phyloP scores from a whole-genome alignment of 495 filamentous ascomycete species.

The Penicillium atrosanguineum region DNA sequence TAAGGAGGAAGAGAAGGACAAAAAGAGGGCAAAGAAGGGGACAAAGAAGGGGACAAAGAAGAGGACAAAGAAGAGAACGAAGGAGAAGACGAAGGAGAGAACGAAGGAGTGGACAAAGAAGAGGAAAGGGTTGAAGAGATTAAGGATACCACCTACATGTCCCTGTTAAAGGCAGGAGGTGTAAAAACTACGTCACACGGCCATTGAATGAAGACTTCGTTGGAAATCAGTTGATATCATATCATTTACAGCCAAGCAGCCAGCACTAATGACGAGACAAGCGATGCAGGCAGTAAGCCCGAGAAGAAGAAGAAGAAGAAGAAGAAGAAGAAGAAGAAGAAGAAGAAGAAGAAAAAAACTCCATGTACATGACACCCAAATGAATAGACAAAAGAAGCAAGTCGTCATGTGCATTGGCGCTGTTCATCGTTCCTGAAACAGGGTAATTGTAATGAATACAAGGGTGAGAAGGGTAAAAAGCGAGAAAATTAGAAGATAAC shows the following conservation, averaged over 20 bases:
- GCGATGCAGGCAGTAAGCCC: not conserved
- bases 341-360: not conserved
- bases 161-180: not conserved
- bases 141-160: not conserved
- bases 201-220: not conserved
- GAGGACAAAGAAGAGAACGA: not conserved
- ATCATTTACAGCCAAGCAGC: not conserved
- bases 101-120: not conserved
- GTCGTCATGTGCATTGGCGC: slow-evolving; percentile 19
- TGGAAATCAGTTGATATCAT: not conserved
- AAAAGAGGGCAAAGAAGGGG: not conserved
- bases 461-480: not conserved
- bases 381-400: slow-evolving; percentile 18
- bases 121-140: not conserved
- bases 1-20: not conserved
- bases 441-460: slow-evolving; percentile 4
- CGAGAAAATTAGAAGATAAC: slow-evolving; percentile 9
- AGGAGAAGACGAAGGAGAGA: not conserved
- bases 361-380: slow-evolving; percentile 22
- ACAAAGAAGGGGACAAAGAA: not conserved
- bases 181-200: not conserved
- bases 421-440: slow-evolving; percentile 5
- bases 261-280: no score
- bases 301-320: not conserved
- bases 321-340: not conserved